phyloP scores from a whole-genome alignment of 2,329 filamentous ascomycete genomes.

The Huntiella abstrusa region DNA sequence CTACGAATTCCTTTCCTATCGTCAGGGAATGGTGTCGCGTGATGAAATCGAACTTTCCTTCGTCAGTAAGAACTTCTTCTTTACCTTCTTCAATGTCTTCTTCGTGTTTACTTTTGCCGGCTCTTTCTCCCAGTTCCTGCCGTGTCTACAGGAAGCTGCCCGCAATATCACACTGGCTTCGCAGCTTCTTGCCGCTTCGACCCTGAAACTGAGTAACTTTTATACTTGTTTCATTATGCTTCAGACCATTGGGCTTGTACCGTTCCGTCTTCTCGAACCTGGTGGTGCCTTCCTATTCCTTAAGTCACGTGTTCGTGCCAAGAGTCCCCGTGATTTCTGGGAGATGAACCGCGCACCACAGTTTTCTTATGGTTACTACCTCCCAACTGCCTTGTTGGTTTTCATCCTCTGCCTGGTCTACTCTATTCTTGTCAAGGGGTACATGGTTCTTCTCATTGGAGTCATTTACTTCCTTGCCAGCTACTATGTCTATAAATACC shows the following conservation, averaged over 20 bases:
- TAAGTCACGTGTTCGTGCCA: conserved; percentile 56
- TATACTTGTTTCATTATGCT: conserved; percentile 90
- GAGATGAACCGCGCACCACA: conserved; percentile 64
- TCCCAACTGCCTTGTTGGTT: conserved; percentile 79
- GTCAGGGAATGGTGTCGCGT: conserved; percentile 87
- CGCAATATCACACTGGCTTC: conserved; percentile 66
- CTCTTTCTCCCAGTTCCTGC: conserved; percentile 58
- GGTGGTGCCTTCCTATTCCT: conserved; percentile 73
- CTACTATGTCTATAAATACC: conserved; percentile 89
- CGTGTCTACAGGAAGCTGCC: conserved; percentile 52
- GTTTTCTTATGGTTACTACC: conserved; percentile 91
- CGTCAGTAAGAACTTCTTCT: conserved; percentile 98
- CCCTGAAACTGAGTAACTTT: conserved; percentile 60
- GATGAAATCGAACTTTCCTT: conserved; percentile 86
- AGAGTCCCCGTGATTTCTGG: conserved; percentile 75
- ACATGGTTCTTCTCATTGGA: conserved; percentile 64
- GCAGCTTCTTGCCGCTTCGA: conserved; percentile 51
- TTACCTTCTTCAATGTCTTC: conserved; percentile 98
- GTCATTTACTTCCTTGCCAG: conserved; percentile 68
- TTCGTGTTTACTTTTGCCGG: conserved; percentile 81
- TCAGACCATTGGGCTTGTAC: conserved; percentile 83
- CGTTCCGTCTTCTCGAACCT: conserved; percentile 78
- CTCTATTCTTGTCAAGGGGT: conserved; percentile 65
- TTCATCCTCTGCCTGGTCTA: conserved; percentile 95
- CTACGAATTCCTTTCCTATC: conserved; percentile 81